Percentiles rank a stretch among this genome's conserved stretches.
These are phyloP conservation scores for Botrytis galanthina DNA, from an alignment of 2,329 filamentous ascomycete species.

Conservation along the genomic window DNA sequence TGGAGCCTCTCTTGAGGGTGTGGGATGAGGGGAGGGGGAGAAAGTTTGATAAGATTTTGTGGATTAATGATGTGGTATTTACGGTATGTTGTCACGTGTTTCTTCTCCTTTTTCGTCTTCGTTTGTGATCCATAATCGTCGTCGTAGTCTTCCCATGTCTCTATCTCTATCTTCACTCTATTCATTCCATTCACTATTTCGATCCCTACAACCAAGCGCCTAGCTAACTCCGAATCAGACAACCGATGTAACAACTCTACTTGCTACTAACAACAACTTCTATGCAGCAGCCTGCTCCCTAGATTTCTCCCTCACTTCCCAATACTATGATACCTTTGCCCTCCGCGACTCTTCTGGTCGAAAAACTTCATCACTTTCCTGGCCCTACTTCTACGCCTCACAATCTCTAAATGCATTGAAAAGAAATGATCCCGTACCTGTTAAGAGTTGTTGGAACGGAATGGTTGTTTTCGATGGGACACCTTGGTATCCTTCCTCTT, in stretches of 20 bases:
- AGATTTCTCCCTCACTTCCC: conserved; percentile 54
- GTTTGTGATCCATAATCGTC: background rate
- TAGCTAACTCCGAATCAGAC: conserved; percentile 39
- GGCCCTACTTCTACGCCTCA: conserved; percentile 55
- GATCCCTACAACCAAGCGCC: background rate
- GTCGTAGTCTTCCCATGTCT: too few species aligned
- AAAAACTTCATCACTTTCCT: conserved; percentile 51
- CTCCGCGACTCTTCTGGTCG: conserved; percentile 46
- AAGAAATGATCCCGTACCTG: conserved; percentile 48
- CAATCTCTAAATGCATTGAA: conserved; percentile 54
- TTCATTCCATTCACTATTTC: too few species aligned
- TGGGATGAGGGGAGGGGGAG: conserved; percentile 39
- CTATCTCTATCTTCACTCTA: background rate
- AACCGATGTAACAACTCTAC: conserved; percentile 52
- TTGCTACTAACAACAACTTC: conserved; percentile 54
- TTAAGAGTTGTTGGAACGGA: conserved; percentile 57
- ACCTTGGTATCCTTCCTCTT: conserved; percentile 48
- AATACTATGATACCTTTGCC: conserved; percentile 63
- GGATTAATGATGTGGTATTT: conserved; percentile 62
- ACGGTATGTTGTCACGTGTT: conserved; percentile 42
- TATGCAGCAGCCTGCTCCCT: conserved; percentile 62
- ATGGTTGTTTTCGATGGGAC: conserved; percentile 52
- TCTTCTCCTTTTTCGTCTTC: background rate
- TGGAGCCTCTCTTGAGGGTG: conserved; percentile 41
- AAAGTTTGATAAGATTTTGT: conserved; percentile 54